phyloP scores from a whole-genome alignment of 1,284 basidiomycete genomes.

The Somion occarium region DNA sequence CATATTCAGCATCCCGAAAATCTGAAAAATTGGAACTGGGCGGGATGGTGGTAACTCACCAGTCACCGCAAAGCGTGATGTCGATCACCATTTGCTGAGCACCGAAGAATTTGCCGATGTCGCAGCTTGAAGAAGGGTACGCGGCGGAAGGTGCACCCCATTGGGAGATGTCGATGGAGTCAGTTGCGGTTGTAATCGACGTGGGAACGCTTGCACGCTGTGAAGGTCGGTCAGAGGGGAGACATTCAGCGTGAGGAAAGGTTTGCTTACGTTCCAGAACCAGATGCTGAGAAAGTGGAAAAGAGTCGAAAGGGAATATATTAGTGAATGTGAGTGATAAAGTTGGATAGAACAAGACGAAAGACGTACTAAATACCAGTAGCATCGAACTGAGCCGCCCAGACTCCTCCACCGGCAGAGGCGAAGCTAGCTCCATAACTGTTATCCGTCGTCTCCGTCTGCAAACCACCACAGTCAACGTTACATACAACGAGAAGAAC shows the following conservation, averaged over 20 bases:
- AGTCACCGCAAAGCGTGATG: conserved; percentile 54
- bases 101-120: conserved; percentile 46
- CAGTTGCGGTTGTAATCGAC: conserved; percentile 19
- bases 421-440: conserved; percentile 51
- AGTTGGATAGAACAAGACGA: not conserved
- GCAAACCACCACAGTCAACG: not conserved
- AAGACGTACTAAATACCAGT: conserved; percentile 27
- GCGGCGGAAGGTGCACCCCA: conserved; percentile 59
- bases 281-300: conserved; percentile 42
- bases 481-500: not conserved
- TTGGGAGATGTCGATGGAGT: conserved; percentile 42
- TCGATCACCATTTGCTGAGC: conserved; percentile 40
- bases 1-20: not conserved
- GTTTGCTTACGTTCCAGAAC: conserved; percentile 55
- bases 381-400: conserved; percentile 52
- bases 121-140: conserved; percentile 45
- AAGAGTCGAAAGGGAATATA: not conserved
- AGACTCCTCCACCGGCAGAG: conserved; percentile 57
- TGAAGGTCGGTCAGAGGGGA: too few species aligned
- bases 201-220: conserved; percentile 36
- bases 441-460: conserved; percentile 32
- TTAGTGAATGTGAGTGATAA: not conserved
- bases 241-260: not conserved
- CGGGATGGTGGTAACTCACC: conserved; percentile 33
- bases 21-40: not conserved